Evolutionary conservation across 1,284 basidiomycete genomes (phyloP).

Genomic region (Anthracocystis setariae): DNA sequence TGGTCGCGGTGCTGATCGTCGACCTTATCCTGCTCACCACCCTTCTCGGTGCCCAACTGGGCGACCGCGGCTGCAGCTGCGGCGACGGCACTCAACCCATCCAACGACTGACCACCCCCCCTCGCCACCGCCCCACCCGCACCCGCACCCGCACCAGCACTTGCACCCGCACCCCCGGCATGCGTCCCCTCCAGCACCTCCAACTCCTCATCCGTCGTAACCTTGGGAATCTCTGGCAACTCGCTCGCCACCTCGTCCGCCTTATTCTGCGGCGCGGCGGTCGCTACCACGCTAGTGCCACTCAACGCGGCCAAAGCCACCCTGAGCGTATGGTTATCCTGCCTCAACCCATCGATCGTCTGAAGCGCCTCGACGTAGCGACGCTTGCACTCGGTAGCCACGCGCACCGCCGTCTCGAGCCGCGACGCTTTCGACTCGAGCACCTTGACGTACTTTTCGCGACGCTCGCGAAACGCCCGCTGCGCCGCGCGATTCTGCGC

Average conservation of each 20-base stretch:
- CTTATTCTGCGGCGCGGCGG: constrained; percentile 27
- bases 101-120: constrained; percentile 43
- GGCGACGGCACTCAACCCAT: constrained; percentile 54
- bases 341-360: constrained; percentile 57
- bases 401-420: constrained; percentile 47
- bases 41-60: not conserved
- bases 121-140: not conserved
- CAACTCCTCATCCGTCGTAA: constrained; percentile 38
- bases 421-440: constrained; percentile 55
- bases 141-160: not conserved
- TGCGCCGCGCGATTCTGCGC: constrained; percentile 63
- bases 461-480: constrained; percentile 60
- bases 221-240: constrained; percentile 24
- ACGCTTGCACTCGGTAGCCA: constrained; percentile 53
- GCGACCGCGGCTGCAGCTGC: constrained; percentile 53
- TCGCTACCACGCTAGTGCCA: constrained; percentile 35
- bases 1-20: not conserved
- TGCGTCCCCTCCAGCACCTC: constrained; percentile 8
- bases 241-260: constrained; percentile 36
- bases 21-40: not conserved
- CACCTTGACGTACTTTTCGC: constrained; percentile 60
- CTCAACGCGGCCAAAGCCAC: constrained; percentile 59
- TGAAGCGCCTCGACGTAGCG: constrained; percentile 52
- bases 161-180: not conserved
- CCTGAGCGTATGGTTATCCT: constrained; percentile 56